A percentile compares a stretch with the other conserved stretches of the same genome.
phyloP scores from a whole-genome alignment of 768 basidiomycete genomes.

The Calocera viscosa region DNA sequence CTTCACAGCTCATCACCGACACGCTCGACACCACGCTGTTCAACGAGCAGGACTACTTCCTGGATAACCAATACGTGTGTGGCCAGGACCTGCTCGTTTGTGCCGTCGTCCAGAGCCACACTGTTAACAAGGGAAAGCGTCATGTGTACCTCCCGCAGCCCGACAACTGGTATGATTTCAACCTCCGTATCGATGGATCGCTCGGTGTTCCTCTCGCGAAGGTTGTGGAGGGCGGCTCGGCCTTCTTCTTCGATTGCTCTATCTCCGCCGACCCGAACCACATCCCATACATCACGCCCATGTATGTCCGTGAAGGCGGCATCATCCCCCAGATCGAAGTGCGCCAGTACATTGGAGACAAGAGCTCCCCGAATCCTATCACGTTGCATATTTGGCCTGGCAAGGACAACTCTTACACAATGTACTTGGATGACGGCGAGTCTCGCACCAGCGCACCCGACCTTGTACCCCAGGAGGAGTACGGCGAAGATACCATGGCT shows the following conservation, averaged over 20 bases:
- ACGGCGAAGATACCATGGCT: background rate
- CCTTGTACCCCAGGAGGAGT: background rate
- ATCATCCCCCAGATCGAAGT: slow-evolving; percentile 4
- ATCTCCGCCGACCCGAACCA: background rate
- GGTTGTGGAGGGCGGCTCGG: background rate
- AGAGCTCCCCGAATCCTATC: background rate
- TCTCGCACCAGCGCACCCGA: slow-evolving; percentile 1
- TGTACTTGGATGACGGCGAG: background rate
- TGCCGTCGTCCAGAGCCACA: background rate
- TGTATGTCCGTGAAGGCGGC: slow-evolving; percentile 4
- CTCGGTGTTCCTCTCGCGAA: background rate
- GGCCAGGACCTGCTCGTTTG: background rate
- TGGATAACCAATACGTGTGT: background rate
- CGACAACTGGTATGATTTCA: background rate
- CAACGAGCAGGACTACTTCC: slow-evolving; percentile 4
- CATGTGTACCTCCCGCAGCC: background rate
- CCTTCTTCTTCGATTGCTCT: background rate
- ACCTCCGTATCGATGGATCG: background rate
- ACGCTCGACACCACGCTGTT: background rate
- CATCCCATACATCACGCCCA: slow-evolving; percentile 5
- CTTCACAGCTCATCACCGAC: background rate
- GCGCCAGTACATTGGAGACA: background rate
- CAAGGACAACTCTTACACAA: background rate
- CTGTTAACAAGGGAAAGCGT: background rate
- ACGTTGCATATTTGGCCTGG: background rate